Evolutionary conservation across 2,329 filamentous ascomycete species (phyloP), one percentile per base, ranked within the genome.

Genomic region (Macroventuria anomochaeta): DNA sequence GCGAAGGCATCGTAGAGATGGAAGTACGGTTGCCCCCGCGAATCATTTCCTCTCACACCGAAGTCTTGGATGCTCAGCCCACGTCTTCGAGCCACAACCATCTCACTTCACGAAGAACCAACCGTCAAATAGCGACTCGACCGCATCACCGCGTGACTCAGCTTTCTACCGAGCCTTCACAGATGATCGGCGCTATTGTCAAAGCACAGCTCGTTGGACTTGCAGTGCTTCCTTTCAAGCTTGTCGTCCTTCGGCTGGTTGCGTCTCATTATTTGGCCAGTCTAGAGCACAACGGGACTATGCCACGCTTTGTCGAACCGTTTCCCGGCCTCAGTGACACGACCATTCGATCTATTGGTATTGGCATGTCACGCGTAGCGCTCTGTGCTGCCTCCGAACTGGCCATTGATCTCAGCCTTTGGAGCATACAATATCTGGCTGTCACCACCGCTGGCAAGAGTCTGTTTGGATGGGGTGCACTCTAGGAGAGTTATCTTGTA

Each of bases 1-100:
- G 73, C 21, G 71, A 72, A 46, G 69, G 70, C 3, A 68, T 74
- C 18, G 72, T 75, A 18, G 71, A 74, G 49, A 71, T 75, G 63
- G 73, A 75, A 55, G 72, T 75, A 6, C 68, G 70, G 17, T 57
- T 75, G 15, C 73, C 73, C 7, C 63, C 69, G 39, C 65, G 68
- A 31, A 55, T 71, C 23, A 58, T 72, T 28, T 69, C 67, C 8
- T 64, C 63, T 38, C 68, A 68, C 46, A 70, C 59, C 12, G 66
- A 69, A 46, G 44, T 65, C 17, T 53, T 58, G 37, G 64, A 57
- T 46, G 55, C 49, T 18, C 46, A 47, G 36, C 51, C 53, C 53
- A 12, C 55, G 46, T 31, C 53, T 55, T 34, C 53, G 26, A 36
- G n/a, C 17, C 39, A 23, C 40, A 44, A 26, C 41, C 59, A 29